Conservation (phyloP, 257 asterid species). For the Salvia splendens region DNA sequence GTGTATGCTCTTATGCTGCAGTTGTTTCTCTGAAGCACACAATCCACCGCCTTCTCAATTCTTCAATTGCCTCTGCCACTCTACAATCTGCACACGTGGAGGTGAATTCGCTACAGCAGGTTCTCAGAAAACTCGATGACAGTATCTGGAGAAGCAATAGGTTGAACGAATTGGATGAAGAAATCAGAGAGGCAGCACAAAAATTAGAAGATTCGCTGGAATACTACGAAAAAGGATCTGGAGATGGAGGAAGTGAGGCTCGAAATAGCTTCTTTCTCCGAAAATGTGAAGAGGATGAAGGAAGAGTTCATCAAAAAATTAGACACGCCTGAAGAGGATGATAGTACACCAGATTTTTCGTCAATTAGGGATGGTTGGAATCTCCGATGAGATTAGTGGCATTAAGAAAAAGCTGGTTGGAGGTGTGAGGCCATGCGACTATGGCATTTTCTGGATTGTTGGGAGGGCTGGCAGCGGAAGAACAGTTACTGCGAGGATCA, state of each 20-base stretch:
- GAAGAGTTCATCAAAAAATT: neutral
- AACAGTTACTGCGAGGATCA: constrained; percentile 7
- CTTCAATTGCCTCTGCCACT: neutral
- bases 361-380: constrained; percentile 5
- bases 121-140: constrained; percentile 4
- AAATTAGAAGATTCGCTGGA: neutral
- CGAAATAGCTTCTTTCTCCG: neutral
- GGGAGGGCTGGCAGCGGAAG: constrained; percentile 18
- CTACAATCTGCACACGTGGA: neutral
- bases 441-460: constrained; percentile 7
- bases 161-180: constrained; percentile 11
- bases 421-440: constrained; percentile 17
- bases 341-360: neutral
- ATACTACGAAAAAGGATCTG: neutral
- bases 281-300: constrained; percentile 5
- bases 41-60: constrained; percentile 11
- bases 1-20: constrained; percentile 19
- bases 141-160: neutral
- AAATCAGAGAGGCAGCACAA: neutral
- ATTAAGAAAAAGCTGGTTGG: neutral
- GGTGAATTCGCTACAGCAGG: neutral
- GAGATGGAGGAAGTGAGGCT: neutral
- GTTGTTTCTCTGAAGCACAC: constrained; percentile 18
- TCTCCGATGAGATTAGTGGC: neutral
- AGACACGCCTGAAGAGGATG: neutral